Evolutionary conservation across 257 asterid genomes (phyloP), one percentile per base, ranked within the genome.

Genomic region (Jaltomata sinuosa): DNA sequence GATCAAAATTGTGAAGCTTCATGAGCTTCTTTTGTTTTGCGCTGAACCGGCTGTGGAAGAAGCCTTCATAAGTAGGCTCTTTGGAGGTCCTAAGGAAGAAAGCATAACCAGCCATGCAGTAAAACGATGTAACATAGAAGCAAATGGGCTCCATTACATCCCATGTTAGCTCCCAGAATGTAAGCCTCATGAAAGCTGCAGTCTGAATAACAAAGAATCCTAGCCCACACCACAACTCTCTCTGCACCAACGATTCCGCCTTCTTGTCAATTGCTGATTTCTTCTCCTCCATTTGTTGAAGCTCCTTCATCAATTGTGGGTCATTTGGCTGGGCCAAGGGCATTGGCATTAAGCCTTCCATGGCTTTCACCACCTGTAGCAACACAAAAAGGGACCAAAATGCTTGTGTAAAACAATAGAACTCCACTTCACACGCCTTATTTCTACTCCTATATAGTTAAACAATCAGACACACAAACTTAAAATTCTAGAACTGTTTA

Each of bases 121-220:
- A 92, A 4, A 88, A 18, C 3, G 98, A 92, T 2, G 99, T 91
- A 1, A 93, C 94, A 4, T 89, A 94, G 90, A 96, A 96, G 90
- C 99, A 96, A 50, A 96, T 92, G 0, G 99, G 99, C 81, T 96
- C 99, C 99, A 96, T 96, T 2, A 96, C 98, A 81, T 96, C 99
- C 99, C 99, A 96, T 0, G 99, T 40, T 1, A 96, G 92, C 68
- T 96, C 99, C 99, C 99, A 96, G 71, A 96, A 96, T 10, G 99
- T 96, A 38, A 96, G 89, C 87, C 99, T 88, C 98, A 96, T 96
- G 89, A 93, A 93, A 19, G 92, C 97, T 4, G 93, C 93, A 49
- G 99, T 96, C 79, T 96, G 99, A 87, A 91, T 86, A 29, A 89
- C 79, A 4, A 96, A 81, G 86, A 81, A 92, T 1, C 91, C 97